Evolutionary conservation across 1,139 yeast genomes (phyloP), one percentile per base, ranked within the genome.

Genomic region (Chernovozyma aurita): DNA sequence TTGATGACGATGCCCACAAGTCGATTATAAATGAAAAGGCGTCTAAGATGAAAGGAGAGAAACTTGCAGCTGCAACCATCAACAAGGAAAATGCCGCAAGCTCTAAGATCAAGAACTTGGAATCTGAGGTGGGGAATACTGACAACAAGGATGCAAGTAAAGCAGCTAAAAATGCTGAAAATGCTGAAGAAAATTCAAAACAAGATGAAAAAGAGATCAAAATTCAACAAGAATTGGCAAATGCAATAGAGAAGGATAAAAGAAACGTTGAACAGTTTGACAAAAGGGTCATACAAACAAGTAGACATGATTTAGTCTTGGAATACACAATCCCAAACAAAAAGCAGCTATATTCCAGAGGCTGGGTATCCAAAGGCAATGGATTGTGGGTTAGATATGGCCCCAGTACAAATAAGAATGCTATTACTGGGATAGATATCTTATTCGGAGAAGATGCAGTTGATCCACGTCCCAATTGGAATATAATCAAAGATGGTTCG

Each of bases 391-490:
- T 52, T 9, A 60, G 56, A 35, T 60, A 58, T 38, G 64, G 53
- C 34, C 45, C 42, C 30, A 37, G 44, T 11, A 41, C 39, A 2
- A 42, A 51, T 2, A 35, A 36, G 14, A 43, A 44, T 18, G 55
- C 76, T 0, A 52, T 71, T 18, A 42, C 73, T 45, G 59, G 68
- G 47, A 41, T 86, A 13, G 86, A 83, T 45, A 63, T 86, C 2
- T 60, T 87, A 27, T 87, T 78, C 61, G 95, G 95, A 1, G 58
- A 57, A 2, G 87, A 80, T 46, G 82, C 86, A 0, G 77, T 72
- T 3, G 95, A 87, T 36, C 95, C 95, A 2, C 65, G 95, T 39
- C 76, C 78, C 0, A 74, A 76, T 34, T 88, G 96, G 96, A 48
- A 57, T 1, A 49, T 82, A 20, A 29, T 68, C 9, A 46, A 37